A percentile compares a stretch with the other conserved stretches of the same genome.
Evolutionary conservation across 768 basidiomycete species (phyloP).

Genomic region (Xanthoconium purpureum): DNA sequence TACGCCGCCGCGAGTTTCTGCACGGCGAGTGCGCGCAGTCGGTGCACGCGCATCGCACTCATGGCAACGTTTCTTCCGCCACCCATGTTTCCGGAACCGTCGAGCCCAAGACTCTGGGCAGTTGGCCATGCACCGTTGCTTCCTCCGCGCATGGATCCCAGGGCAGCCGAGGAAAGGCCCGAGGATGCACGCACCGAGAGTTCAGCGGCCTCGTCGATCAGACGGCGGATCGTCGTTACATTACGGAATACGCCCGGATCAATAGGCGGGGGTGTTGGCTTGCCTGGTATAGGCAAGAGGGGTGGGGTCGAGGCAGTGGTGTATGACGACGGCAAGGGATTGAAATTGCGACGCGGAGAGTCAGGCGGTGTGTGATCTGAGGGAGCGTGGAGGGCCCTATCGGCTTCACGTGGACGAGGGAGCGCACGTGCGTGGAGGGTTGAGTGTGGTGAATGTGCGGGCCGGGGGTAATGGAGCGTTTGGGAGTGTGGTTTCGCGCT

Average conservation of each 20-base stretch:
- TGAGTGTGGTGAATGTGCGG: not conserved
- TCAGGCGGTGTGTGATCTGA: constrained; percentile 43
- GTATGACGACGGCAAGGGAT: constrained; percentile 34
- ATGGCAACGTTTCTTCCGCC: constrained; percentile 75
- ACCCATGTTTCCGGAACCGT: constrained; percentile 48
- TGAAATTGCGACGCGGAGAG: constrained; percentile 38
- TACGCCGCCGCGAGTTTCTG: constrained; percentile 87
- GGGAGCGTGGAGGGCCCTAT: constrained; percentile 41
- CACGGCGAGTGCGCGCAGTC: constrained; percentile 76
- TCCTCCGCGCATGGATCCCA: constrained; percentile 58
- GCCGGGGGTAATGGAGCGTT: constrained; percentile 31
- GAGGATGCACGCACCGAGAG: constrained; percentile 85
- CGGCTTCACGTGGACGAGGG: constrained; percentile 34
- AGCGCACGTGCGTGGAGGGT: constrained; percentile 13
- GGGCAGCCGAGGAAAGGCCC: constrained; percentile 71
- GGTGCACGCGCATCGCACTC: constrained; percentile 81
- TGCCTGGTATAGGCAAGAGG: constrained; percentile 56
- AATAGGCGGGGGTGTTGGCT: constrained; percentile 79
- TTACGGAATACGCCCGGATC: constrained; percentile 85
- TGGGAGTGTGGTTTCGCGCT: constrained; percentile 44
- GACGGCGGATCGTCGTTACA: constrained; percentile 67
- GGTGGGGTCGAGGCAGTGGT: constrained; percentile 39
- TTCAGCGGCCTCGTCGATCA: constrained; percentile 89
- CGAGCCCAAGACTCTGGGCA: constrained; percentile 62
- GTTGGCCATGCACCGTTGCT: constrained; percentile 54